Evolutionary conservation across 805 yeast species (phyloP).

Genomic region (Hanseniaspora valbyensis): DNA sequence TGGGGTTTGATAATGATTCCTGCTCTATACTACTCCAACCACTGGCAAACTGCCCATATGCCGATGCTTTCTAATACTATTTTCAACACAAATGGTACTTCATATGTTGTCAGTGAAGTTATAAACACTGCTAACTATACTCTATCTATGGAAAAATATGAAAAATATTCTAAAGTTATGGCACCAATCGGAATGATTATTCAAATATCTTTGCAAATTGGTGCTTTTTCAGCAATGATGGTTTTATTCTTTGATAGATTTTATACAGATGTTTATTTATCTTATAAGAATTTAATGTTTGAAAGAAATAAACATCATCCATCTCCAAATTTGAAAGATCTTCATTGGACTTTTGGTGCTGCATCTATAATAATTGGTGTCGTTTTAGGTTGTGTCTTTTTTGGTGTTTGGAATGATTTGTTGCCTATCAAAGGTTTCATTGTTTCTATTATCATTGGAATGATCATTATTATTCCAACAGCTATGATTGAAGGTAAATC

Average conservation of each 20-base stretch:
- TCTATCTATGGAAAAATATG: slow-evolving; percentile 37
- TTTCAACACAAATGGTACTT: slow-evolving; percentile 29
- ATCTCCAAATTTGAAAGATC: slow-evolving; percentile 41
- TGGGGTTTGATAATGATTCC: slow-evolving; percentile 41
- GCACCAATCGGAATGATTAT: slow-evolving; percentile 48
- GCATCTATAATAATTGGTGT: slow-evolving; percentile 41
- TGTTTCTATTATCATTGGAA: slow-evolving; percentile 44
- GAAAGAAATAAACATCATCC: slow-evolving; percentile 13
- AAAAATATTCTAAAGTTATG: slow-evolving; percentile 53
- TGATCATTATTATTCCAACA: slow-evolving; percentile 48
- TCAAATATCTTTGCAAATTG: slow-evolving; percentile 53
- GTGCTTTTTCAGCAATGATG: slow-evolving; percentile 48
- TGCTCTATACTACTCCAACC: slow-evolving; percentile 42
- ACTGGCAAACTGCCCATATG: slow-evolving; percentile 48
- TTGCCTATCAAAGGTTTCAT: slow-evolving; percentile 35
- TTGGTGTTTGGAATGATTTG: slow-evolving; percentile 33
- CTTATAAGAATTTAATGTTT: slow-evolving; percentile 25
- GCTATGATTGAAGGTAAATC: slow-evolving; percentile 54
- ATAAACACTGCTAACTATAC: slow-evolving; percentile 29
- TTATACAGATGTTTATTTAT: slow-evolving; percentile 38
- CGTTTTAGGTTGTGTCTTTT: slow-evolving; percentile 33
- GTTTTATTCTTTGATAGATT: slow-evolving; percentile 42
- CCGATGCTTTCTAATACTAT: slow-evolving; percentile 45
- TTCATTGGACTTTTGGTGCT: slow-evolving; percentile 49
- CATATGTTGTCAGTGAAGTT: slow-evolving; percentile 42